These are phyloP conservation scores for Agrostemma githago DNA, from an alignment of 148 eudicot genomes.

Conservation along the genomic window DNA sequence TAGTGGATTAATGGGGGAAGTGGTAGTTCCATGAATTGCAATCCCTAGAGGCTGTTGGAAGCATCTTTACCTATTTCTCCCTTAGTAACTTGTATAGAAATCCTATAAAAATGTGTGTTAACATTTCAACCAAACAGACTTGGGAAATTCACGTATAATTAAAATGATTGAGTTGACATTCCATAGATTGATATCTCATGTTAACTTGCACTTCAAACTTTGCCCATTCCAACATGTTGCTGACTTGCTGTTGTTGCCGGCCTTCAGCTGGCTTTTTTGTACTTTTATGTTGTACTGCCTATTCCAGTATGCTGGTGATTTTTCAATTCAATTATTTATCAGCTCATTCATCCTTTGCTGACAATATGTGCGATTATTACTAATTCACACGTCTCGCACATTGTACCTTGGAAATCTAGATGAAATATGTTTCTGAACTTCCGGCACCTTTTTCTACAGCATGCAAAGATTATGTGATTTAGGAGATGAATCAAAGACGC, in stretches of 20 bases:
- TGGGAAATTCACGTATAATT: neutral
- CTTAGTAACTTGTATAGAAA: neutral
- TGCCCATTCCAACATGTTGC: no score
- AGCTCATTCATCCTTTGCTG: neutral
- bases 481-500: constrained; percentile 79
- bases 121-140: neutral
- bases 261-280: neutral
- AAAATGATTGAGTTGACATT: neutral
- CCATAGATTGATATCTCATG: neutral
- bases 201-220: no score
- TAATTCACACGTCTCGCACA: neutral
- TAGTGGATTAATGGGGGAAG: neutral
- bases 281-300: neutral
- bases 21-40: neutral
- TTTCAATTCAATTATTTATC: neutral
- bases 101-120: no score
- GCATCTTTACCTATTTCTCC: neutral
- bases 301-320: neutral
- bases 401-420: neutral
- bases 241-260: no score
- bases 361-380: neutral
- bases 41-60: no score
- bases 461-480: constrained; percentile 72
- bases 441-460: constrained; percentile 42
- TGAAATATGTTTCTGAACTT: constrained; percentile 1